Percentiles rank a stretch among this genome's conserved stretches.
Conservation (phyloP, 257 asterid genomes). For the Scutellaria galericulata region DNA sequence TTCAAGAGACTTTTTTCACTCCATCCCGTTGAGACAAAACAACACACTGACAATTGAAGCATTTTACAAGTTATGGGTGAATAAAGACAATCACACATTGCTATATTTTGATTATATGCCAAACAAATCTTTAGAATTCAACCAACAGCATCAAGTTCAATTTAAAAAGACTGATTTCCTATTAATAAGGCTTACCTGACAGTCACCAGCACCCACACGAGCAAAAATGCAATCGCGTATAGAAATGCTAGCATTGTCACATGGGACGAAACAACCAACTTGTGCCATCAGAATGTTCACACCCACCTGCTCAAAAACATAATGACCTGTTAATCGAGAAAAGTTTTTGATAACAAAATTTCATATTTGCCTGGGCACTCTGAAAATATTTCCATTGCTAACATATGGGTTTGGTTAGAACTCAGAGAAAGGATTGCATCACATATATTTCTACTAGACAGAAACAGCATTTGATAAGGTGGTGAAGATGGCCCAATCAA, state of each 20-base stretch:
- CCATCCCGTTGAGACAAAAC: not conserved
- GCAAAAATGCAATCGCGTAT: slow-evolving; percentile 97
- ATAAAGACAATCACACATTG: not conserved
- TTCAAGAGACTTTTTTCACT: not conserved
- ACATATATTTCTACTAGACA: not conserved
- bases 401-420: slow-evolving; percentile 7
- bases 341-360: not conserved
- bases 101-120: not conserved
- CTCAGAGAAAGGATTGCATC: slow-evolving; percentile 16
- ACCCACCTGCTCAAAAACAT: slow-evolving; percentile 69
- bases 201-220: slow-evolving; percentile 99
- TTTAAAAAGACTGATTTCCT: slow-evolving; percentile 22
- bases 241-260: slow-evolving; percentile 84
- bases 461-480: slow-evolving; percentile 1
- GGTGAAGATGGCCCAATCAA: slow-evolving; percentile 23
- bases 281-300: slow-evolving; percentile 96
- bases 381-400: slow-evolving; percentile 4
- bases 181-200: slow-evolving; percentile 67
- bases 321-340: slow-evolving; percentile 24
- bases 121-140: not conserved
- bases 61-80: not conserved
- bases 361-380: not conserved
- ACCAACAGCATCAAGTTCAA: slow-evolving; percentile 33
- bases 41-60: not conserved
- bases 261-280: slow-evolving; percentile 90